Base-by-base conservation (phyloP, 2,329 filamentous ascomycete species). In the Aspergillus sp. region DNA sequence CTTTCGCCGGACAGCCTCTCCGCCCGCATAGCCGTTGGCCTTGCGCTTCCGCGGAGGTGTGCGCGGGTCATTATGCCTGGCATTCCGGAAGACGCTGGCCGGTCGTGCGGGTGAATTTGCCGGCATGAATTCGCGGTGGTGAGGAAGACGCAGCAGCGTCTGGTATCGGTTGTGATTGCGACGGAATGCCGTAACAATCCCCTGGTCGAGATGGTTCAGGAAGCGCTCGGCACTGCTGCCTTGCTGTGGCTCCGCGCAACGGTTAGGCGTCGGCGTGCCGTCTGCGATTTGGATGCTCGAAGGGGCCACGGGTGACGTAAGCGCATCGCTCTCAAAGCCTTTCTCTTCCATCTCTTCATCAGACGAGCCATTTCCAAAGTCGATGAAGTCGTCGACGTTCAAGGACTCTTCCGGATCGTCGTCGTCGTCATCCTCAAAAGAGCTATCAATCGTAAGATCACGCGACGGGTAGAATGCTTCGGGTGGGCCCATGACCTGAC, bases 111-210 rank as follows among this genome's bases (percentile, higher is more conserved):
- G 60, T 4, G 61, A 64, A 34, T 63, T 63, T 25, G 62, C 56
- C 5, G 61, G 58, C 57, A 66, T 58, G 41, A 64, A 58, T 44
- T 66, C 57, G 30, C 57, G 53, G 41, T 66, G 58, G 35, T 64
- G 59, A 15, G 62, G 66, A 67, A 57, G 55, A 43, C 67, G 61
- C 47, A 68, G 60, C 49, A 66, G 48, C 38, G 67, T 52, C 47
- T 70, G 58, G 51, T 73, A 63, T 40, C 64, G 56, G 50, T 62
- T 63, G 47, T 72, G 67, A 41, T 73, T 72, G 26, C 64, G 68
- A 35, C 82, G 82, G 68, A 91, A 93, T 1, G 83, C 81, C 24
- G 82, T 82, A 22, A 91, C 82, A 10, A 80, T 75, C 35, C 78
- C 74, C 43, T 76, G 74, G 48, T 81, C 77, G 24, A 86, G 75